phyloP scores from a whole-genome alignment of 495 filamentous ascomycete genomes.

The Chaetomium tenue region DNA sequence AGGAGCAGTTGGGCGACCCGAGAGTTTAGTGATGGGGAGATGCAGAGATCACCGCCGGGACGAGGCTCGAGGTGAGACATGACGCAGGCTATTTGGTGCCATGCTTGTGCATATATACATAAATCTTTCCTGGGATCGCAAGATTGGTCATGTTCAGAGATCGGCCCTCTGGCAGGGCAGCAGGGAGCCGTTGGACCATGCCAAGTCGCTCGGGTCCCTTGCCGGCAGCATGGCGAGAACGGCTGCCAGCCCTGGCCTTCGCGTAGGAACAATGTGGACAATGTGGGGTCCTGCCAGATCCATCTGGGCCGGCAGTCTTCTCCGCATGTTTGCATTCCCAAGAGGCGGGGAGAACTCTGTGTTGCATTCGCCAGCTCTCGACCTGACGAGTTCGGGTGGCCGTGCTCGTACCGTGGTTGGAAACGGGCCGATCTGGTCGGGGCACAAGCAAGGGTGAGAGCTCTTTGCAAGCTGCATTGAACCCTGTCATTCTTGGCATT shows the following conservation, averaged over 20 bases:
- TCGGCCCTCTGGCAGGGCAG: not conserved
- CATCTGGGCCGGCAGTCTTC: not conserved
- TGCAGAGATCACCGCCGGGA: constrained; percentile 10
- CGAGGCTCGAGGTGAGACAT: constrained; percentile 4
- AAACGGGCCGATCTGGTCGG: constrained; percentile 25
- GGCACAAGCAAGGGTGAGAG: constrained; percentile 1
- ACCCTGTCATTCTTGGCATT: constrained; percentile 2
- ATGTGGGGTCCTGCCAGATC: not conserved
- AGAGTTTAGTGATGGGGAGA: not conserved
- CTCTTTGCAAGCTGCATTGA: constrained; percentile 8
- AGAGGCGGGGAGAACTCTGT: not conserved
- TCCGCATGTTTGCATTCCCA: not conserved
- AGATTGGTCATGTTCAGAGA: not conserved
- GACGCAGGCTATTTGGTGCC: too few relatives aligned
- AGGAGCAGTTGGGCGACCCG: constrained; percentile 1
- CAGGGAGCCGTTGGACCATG: constrained; percentile 2
- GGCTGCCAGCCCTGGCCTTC: not conserved
- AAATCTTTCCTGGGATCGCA: not conserved
- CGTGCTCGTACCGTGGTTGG: not conserved
- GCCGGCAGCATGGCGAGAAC: not conserved
- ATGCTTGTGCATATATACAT: constrained; percentile 10
- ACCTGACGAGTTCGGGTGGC: not conserved
- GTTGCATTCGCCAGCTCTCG: constrained; percentile 9
- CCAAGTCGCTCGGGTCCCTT: not conserved
- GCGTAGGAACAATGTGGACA: not conserved